phyloP scores from a whole-genome alignment of 1,139 yeast genomes.

The Saccharomyces hybrid region DNA sequence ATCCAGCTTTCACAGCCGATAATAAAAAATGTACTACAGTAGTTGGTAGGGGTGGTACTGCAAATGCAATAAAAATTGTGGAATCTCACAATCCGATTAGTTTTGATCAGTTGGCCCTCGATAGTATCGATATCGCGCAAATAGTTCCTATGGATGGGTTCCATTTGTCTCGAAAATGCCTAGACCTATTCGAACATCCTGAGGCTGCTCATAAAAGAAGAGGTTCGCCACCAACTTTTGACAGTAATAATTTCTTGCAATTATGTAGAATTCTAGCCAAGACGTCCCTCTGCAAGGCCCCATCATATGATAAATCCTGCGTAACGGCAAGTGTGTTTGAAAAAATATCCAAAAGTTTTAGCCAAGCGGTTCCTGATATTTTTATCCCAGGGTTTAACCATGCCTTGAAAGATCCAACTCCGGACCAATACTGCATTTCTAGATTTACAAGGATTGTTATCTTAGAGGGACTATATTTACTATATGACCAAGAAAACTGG shows the following conservation, averaged over 20 bases:
- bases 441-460: constrained; percentile 42
- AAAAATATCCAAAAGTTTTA: constrained; percentile 16
- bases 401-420: constrained; percentile 52
- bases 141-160: constrained; percentile 74
- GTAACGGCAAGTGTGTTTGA: constrained; percentile 8
- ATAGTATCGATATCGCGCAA: constrained; percentile 29
- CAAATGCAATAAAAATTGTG: constrained; percentile 20
- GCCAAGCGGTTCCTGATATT: constrained; percentile 32
- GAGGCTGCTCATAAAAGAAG: constrained; percentile 53
- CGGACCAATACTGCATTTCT: constrained; percentile 38
- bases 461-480: constrained; percentile 58
- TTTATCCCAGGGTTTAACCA: constrained; percentile 75
- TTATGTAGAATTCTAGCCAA: constrained; percentile 27
- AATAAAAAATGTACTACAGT: constrained; percentile 9
- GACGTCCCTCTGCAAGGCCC: constrained; percentile 14
- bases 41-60: constrained; percentile 33
- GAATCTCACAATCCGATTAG: not conserved
- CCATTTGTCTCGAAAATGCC: constrained; percentile 55
- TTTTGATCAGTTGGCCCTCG: not conserved
- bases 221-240: constrained; percentile 84
- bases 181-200: constrained; percentile 47
- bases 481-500: constrained; percentile 48
- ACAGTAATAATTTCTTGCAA: constrained; percentile 43
- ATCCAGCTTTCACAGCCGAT: constrained; percentile 3
- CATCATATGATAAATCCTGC: not conserved